Base-by-base conservation (phyloP, 345 rosid genomes). In the Citrus trifoliata region DNA sequence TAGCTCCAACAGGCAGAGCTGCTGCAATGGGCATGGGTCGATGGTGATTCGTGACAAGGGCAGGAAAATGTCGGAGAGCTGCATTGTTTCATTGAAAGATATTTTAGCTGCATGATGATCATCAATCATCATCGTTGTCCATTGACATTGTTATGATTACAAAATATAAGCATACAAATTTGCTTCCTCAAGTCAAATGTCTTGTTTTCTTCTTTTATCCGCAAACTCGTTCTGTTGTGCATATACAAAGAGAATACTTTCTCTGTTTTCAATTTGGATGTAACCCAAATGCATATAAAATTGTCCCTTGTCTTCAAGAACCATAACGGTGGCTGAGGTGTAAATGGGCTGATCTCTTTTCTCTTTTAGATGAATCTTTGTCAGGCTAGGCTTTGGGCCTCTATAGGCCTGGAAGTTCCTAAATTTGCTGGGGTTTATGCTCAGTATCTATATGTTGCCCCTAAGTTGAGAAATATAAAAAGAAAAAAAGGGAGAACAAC, bases 21-120 rank as follows among this genome's bases (percentile, higher is more conserved):
- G 40, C 76, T 25, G 21, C 70, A 48, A 32, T 10, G 76, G 68
- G 27, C 64, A 35, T 59, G 65, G 48, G 28, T 76, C 83, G 0
- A 53, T 56, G 12, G 27, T 70, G 13, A 76, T 71, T 59, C 74
- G 80, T 24, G 81, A 80, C 8, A 5, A 68, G 24, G 66, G 80
- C 40, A 76, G 48, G 53, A 77, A 59, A 71, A 28, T 9, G 21
- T 42, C 76, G 1, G 71, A 64, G 74, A 73, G 69, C 40, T 62
- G 67, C 60, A 10, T 83, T 32, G 83, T 85, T 61, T 70, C 88
- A 19, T 74, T 82, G 74, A 78, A 82, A 73, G 87, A 86, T 76
- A 79, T 85, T 61, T 70, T 82, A 0, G 82, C 68, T 10, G 70
- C 75, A 16, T 27, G 66, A 16, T 27, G 66, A 33, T 30, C 18